Conservation (phyloP, 2,329 filamentous ascomycete species). For the Colletotrichum filicis region DNA sequence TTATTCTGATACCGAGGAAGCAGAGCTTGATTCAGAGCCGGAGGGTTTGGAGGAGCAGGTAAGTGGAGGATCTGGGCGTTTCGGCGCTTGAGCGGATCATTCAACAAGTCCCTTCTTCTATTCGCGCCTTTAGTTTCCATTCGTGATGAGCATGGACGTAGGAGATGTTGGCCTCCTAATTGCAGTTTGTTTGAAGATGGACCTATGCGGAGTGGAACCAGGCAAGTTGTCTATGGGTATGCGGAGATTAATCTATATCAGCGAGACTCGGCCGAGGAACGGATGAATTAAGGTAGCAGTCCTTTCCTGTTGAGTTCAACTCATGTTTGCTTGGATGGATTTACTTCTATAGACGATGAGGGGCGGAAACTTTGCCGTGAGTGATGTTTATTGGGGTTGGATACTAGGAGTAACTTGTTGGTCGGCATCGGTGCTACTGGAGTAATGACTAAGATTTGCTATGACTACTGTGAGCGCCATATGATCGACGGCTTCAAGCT, state of each 20-base stretch:
- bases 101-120: too few species aligned
- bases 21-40: neutral
- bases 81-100: neutral
- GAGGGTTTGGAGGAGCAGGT: too few species aligned
- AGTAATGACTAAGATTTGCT: neutral
- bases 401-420: neutral
- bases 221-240: neutral
- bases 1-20: neutral
- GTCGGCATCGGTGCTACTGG: too few species aligned
- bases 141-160: too few species aligned
- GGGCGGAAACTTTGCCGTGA: neutral
- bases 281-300: neutral
- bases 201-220: too few species aligned
- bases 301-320: neutral
- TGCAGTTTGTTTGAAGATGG: neutral
- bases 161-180: too few species aligned
- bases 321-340: neutral
- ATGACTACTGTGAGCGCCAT: neutral
- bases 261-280: neutral
- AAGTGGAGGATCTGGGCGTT: neutral
- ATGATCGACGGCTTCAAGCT: neutral
- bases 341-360: neutral
- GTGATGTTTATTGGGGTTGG: neutral
- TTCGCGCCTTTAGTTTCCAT: too few species aligned
- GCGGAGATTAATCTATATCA: neutral